Conservation (phyloP, 2,329 filamentous ascomycete species). For the Aureobasidium sp. region DNA sequence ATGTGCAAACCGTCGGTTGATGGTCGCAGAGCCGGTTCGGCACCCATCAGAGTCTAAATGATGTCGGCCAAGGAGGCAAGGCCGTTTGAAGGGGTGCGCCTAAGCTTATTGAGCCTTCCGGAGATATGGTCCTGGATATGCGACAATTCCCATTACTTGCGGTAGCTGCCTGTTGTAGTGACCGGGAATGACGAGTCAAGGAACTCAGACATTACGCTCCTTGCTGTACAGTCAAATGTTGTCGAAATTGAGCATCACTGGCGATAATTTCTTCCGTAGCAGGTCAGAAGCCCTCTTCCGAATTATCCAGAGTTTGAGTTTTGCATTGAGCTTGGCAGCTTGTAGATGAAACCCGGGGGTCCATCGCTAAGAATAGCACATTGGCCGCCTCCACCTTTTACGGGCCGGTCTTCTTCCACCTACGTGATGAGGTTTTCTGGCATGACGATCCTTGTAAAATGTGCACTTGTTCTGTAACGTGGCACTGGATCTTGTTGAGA, state of each 20-base stretch:
- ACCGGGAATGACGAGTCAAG: no score
- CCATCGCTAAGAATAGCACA: slow-evolving; percentile 3
- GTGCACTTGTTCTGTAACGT: background rate
- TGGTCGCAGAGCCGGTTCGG: background rate
- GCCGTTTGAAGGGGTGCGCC: background rate
- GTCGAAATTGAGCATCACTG: background rate
- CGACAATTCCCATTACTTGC: background rate
- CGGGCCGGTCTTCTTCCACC: slow-evolving; percentile 2
- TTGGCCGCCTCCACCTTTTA: background rate
- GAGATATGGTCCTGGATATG: background rate
- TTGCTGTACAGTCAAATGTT: background rate
- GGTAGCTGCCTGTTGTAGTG: no score
- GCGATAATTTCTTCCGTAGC: background rate
- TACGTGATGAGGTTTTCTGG: background rate
- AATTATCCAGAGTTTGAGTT: background rate
- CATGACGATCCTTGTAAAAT: background rate
- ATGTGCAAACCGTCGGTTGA: background rate
- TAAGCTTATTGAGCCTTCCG: slow-evolving; percentile 9
- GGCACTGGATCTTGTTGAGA: background rate
- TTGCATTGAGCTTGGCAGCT: background rate
- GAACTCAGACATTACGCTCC: background rate
- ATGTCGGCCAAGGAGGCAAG: slow-evolving; percentile 4
- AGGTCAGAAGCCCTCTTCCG: background rate
- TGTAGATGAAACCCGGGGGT: background rate
- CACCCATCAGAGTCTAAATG: background rate